Evolutionary conservation across 805 yeast species (phyloP).

Genomic region (Metschnikowia proteae): DNA sequence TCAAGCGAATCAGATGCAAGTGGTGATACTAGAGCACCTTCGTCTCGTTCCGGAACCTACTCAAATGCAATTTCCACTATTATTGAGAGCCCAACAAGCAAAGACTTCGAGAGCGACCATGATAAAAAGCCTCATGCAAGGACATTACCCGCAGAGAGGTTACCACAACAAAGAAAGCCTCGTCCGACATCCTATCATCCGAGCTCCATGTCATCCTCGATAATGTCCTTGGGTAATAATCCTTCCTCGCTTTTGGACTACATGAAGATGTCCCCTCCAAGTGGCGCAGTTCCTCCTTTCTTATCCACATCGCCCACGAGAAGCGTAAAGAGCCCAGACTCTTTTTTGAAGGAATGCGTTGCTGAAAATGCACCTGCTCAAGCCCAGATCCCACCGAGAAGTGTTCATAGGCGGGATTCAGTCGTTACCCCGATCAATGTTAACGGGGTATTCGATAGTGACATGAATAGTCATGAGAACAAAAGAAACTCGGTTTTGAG

Average conservation of each 20-base stretch:
- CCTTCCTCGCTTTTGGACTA: conserved; percentile 29
- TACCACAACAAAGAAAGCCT: conserved; percentile 55
- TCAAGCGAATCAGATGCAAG: conserved; percentile 6
- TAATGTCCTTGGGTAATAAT: conserved; percentile 11
- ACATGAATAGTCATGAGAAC: conserved; percentile 24
- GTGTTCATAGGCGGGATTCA: conserved; percentile 23
- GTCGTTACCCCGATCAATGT: conserved; percentile 43
- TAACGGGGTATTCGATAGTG: conserved; percentile 38
- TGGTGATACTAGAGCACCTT: background rate
- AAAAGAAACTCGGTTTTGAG: conserved; percentile 39
- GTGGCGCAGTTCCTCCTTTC: conserved; percentile 30
- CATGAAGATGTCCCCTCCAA: conserved; percentile 31
- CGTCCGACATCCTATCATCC: conserved; percentile 87
- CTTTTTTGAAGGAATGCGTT: conserved; percentile 22
- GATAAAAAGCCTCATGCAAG: conserved; percentile 8
- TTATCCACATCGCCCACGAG: conserved; percentile 39
- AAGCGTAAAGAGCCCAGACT: conserved; percentile 27
- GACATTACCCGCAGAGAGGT: conserved; percentile 23
- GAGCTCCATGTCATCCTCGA: conserved; percentile 40
- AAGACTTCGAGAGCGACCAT: conserved; percentile 5
- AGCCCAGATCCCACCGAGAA: conserved; percentile 11
- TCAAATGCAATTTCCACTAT: conserved; percentile 44
- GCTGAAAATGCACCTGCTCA: conserved; percentile 10
- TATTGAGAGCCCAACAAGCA: conserved; percentile 40
- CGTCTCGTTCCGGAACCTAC: conserved; percentile 24